phyloP scores from a whole-genome alignment of 2,329 filamentous ascomycete genomes.

The Colletotrichum karsti region DNA sequence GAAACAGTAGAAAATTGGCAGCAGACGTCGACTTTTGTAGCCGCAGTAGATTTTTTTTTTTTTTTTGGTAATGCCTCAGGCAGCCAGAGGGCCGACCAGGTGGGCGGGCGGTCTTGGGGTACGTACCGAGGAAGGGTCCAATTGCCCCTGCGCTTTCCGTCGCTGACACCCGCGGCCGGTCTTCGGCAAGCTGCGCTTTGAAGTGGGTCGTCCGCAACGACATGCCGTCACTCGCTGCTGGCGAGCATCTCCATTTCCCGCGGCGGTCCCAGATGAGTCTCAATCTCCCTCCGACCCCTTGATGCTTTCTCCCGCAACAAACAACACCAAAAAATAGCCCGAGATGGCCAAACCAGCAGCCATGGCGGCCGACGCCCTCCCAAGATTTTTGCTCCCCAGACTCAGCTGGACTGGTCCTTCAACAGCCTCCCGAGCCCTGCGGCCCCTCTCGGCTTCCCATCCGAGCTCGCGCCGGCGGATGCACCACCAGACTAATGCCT shows the following conservation, averaged over 20 bases:
- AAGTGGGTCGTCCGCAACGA: constrained; percentile 25
- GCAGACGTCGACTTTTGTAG: constrained; percentile 15
- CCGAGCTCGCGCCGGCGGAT: constrained; percentile 27
- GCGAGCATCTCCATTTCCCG: constrained; percentile 7
- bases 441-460: constrained; percentile 36
- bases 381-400: constrained; percentile 63
- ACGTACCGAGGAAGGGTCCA: constrained; percentile 6
- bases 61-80: constrained; percentile 16
- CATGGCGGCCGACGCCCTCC: constrained; percentile 50
- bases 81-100: not conserved
- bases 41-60: not conserved
- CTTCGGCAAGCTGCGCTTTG: constrained; percentile 14
- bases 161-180: constrained; percentile 14
- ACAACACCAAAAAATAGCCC: not conserved
- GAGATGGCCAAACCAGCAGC: constrained; percentile 38
- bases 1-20: constrained; percentile 30
- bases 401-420: constrained; percentile 59
- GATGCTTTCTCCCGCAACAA: not conserved
- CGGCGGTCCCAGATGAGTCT: not conserved
- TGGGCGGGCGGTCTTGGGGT: too few relatives aligned
- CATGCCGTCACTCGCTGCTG: constrained; percentile 20
- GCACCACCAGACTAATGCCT: constrained; percentile 31
- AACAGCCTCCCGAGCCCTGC: constrained; percentile 36
- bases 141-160: not conserved
- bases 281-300: not conserved